These are phyloP conservation scores for Olyra latifolia DNA, from an alignment of 176 grass and related monocot species.

Conservation along the genomic window DNA sequence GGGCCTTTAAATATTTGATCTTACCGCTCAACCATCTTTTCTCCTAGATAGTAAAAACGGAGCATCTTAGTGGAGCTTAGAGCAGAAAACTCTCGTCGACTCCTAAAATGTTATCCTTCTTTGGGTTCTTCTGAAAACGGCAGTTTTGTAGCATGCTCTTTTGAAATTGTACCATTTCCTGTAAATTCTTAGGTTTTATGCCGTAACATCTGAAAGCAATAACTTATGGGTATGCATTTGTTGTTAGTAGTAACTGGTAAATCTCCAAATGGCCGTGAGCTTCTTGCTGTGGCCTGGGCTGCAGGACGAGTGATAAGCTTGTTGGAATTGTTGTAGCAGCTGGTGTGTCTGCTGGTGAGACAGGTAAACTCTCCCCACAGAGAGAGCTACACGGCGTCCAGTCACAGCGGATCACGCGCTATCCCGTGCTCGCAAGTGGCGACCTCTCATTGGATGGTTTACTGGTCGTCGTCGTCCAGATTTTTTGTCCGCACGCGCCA, in stretches of 20 bases:
- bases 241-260: too few relatives aligned
- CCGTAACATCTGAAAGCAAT: background rate
- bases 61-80: too few relatives aligned
- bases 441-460: background rate
- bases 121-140: background rate
- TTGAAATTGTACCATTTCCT: background rate
- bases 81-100: background rate
- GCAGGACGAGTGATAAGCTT: background rate
- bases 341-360: background rate
- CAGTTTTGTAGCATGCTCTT: background rate
- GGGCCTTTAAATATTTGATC: too few relatives aligned
- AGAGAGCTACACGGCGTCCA: background rate
- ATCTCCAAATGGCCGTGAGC: background rate
- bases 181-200: background rate
- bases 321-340: background rate
- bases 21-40: too few relatives aligned
- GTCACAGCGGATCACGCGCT: background rate
- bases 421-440: slow-evolving; percentile 1
- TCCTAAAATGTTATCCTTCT: background rate
- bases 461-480: background rate
- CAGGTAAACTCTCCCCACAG: background rate
- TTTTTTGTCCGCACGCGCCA: slow-evolving; percentile 9
- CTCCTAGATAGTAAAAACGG: too few relatives aligned
- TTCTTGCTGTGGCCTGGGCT: background rate
- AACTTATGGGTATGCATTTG: background rate